Evolutionary conservation across 352 stramenopile genomes (phyloP), one percentile per base, ranked within the genome.

Genomic region (Pythium sukuiense): DNA sequence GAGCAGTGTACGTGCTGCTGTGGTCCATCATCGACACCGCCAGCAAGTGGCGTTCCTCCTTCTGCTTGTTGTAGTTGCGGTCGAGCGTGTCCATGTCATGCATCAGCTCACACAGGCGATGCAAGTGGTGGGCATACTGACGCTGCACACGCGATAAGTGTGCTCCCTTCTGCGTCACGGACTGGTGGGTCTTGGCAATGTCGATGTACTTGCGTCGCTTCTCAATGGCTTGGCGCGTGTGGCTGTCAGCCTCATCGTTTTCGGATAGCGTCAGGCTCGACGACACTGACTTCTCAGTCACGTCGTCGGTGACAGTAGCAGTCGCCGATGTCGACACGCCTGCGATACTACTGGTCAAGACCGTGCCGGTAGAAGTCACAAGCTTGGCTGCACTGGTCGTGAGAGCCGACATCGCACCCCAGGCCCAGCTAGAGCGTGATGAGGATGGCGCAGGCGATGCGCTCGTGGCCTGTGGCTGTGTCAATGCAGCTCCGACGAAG

Each of bases 381-480:
- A 93, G 72, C 66, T 92, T 93, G 3, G 84, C 86, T 30, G 85
- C 83, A 62, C 80, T 85, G 30, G 76, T 88, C 14, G 86, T 94
- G 56, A 92, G 72, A 16, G 81, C 82, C 18, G 82, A 90, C 26
- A 94, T 70, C 2, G 83, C 84, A 12, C 84, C 80, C 86, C 86
- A 94, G 1, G 81, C 86, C 83, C 83, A 92, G 43, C 66, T 73
- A 24, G 55, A 65, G 0, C 60, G 55, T 20, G 59, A 59, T 16
- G 58, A 59, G 26, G 59, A 45, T 1, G 65, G 39, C 1, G 65
- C 26, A 32, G 59, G n/a, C 12, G 55, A 9, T 16, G 65, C 1
- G 7, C 24, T 3, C 6, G 43, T 16, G n/a, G 58, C 45, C 20
- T 52, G 45, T 52, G 45, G 20, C 45, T 27, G 45, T 8, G 45